phyloP scores from a whole-genome alignment of 371 early-diverging fungal species.

The Basidiobolus meristosporus region DNA sequence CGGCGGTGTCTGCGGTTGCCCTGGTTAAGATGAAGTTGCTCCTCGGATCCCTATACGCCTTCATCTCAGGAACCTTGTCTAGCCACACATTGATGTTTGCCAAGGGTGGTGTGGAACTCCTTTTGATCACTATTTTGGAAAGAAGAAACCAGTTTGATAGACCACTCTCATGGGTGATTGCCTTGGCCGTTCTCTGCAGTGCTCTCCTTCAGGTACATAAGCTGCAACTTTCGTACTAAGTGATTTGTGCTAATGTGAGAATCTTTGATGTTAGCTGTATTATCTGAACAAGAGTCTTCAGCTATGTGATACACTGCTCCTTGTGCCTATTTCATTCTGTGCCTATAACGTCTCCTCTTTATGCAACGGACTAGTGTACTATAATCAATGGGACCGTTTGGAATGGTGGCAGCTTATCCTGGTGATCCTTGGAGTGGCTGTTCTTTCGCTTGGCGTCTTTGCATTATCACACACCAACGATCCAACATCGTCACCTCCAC shows the following conservation, averaged over 20 bases:
- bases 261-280: no score
- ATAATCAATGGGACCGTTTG: conserved; percentile 49
- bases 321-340: conserved; percentile 61
- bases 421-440: conserved; percentile 40
- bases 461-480: no score
- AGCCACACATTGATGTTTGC: conserved; percentile 61
- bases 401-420: conserved; percentile 35
- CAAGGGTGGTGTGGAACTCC: conserved; percentile 56
- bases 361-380: conserved; percentile 62
- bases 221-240: no score
- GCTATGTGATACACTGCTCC: conserved; percentile 54
- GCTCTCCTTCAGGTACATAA: conserved; percentile 47
- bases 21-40: no score
- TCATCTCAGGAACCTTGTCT: no score
- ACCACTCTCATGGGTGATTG: conserved; percentile 48
- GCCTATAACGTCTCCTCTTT: conserved; percentile 58
- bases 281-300: conserved; percentile 58
- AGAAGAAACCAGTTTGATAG: conserved; percentile 47
- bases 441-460: conserved; percentile 41
- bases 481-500: no score
- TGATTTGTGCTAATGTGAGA: no score
- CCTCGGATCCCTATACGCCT: no score
- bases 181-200: conserved; percentile 33
- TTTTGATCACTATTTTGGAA: conserved; percentile 32
- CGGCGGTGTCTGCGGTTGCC: no score